Conservation (phyloP, 768 basidiomycete species). For the Suillus clintonianus region DNA sequence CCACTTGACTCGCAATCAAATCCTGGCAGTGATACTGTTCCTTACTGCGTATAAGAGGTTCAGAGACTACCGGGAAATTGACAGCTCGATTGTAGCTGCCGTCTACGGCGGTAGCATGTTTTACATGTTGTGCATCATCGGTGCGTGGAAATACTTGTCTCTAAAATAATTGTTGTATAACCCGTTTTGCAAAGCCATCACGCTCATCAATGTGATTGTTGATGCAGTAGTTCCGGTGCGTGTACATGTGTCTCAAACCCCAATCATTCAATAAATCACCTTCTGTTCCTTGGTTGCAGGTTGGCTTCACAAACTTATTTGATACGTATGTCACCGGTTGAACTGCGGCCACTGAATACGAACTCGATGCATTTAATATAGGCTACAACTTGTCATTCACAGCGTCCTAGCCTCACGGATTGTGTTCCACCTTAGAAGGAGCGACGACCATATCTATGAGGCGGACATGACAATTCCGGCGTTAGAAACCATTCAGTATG, state of each 20-base stretch:
- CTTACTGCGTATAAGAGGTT: slow-evolving; percentile 4
- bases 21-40: not conserved
- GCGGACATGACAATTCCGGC: too few species aligned
- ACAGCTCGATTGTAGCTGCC: slow-evolving; percentile 10
- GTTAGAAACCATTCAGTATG: not conserved
- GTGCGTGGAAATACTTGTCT: not conserved
- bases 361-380: not conserved
- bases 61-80: not conserved
- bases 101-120: slow-evolving; percentile 19
- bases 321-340: not conserved
- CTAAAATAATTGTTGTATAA: not conserved
- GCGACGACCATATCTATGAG: slow-evolving; percentile 7
- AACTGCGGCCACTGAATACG: not conserved
- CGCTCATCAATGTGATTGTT: slow-evolving; percentile 14
- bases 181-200: slow-evolving; percentile 11
- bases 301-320: not conserved
- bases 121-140: slow-evolving; percentile 17
- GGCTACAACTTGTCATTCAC: slow-evolving; percentile 25
- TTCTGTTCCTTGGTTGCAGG: not conserved
- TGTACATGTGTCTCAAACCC: not conserved
- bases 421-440: slow-evolving; percentile 27
- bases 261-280: not conserved
- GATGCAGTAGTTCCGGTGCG: slow-evolving; percentile 13
- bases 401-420: slow-evolving; percentile 27
- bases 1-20: not conserved